Base-by-base conservation (phyloP, 2,329 filamentous ascomycete genomes). In the Colletotrichum destructivum region DNA sequence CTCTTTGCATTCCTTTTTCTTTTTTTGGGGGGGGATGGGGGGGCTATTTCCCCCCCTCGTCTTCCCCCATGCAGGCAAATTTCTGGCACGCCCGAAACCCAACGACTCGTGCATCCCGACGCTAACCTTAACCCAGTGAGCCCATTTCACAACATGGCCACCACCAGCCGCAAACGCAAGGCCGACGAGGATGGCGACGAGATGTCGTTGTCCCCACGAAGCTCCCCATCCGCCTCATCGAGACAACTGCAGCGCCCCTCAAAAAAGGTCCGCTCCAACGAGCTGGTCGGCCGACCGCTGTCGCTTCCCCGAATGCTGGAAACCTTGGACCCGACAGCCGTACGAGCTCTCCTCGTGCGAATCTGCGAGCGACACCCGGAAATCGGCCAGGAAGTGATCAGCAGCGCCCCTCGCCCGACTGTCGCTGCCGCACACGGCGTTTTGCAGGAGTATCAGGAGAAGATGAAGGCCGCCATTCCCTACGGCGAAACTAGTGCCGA, bases 351-450 rank as follows among this genome's bases (percentile, higher is more conserved):
- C 1, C 88, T 99, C n/a, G 94, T 95, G 80, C 92, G 93, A 66
- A 93, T 99, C 79, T 98, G 95, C 84, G 93, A 97, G 78, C 91
- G 93, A 76, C 94, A 97, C 79, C 94, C 95, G 4, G 91, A 93
- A 75, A 93, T 99, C 73, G 92, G 92, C 64, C 90, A 93, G 63
- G 95, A 98, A 81, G 93, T 99, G 55, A 90, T 95, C 42, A 89
- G 91, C 65, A 91, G 92, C 63, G 95, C 96, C 54, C 96, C 96
- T 69, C 91, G 94, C n/a, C 96, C 96, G 0, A 94, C 93, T 46
- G 93, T 96, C 64, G 85, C 90, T 51, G 93, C 94, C 12, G 95
- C 94, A 0, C 86, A 98, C 31, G 88, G 92, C 55, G 94, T 98
- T 11, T 86, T 99, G 67, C 87, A 88, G 75, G 92, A 93, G 73